A percentile compares a stretch with the other conserved stretches of the same genome.
Evolutionary conservation across 2,329 filamentous ascomycete genomes (phyloP).

Genomic region (Blastomyces percursus): DNA sequence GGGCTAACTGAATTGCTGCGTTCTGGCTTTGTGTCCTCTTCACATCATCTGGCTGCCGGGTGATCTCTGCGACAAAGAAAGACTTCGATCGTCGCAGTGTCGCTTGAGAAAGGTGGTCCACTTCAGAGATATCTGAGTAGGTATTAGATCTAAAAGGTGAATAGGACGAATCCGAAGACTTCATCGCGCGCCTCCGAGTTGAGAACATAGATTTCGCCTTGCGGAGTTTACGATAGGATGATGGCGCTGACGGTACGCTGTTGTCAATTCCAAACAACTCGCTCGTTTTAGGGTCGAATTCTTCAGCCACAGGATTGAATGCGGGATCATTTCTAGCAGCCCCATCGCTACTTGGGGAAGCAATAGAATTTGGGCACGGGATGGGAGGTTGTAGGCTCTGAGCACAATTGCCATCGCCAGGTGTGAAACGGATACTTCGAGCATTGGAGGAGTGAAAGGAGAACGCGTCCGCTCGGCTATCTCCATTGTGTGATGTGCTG

Average conservation of each 20-base stretch:
- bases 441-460: not conserved
- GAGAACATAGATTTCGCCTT: slow-evolving; percentile 41
- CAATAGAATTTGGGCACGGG: not conserved
- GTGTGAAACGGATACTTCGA: slow-evolving; percentile 8
- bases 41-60: slow-evolving; percentile 13
- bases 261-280: slow-evolving; percentile 27
- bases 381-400: not conserved
- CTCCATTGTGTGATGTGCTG: slow-evolving; percentile 1
- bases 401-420: not conserved
- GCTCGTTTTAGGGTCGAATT: slow-evolving; percentile 20
- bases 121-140: slow-evolving; percentile 1
- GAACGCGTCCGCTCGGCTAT: not conserved
- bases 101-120: slow-evolving; percentile 10
- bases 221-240: slow-evolving; percentile 37
- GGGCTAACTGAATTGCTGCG: slow-evolving; percentile 32
- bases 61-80: slow-evolving; percentile 27
- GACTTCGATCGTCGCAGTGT: slow-evolving; percentile 34
- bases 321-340: slow-evolving; percentile 9
- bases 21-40: slow-evolving; percentile 26
- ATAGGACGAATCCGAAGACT: slow-evolving; percentile 6
- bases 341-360: not conserved
- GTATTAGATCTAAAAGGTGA: slow-evolving; percentile 6
- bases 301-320: slow-evolving; percentile 11
- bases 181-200: slow-evolving; percentile 25
- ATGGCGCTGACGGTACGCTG: slow-evolving; percentile 31